Base-by-base conservation (phyloP, 345 rosid species). In the Eucalyptus marginata region DNA sequence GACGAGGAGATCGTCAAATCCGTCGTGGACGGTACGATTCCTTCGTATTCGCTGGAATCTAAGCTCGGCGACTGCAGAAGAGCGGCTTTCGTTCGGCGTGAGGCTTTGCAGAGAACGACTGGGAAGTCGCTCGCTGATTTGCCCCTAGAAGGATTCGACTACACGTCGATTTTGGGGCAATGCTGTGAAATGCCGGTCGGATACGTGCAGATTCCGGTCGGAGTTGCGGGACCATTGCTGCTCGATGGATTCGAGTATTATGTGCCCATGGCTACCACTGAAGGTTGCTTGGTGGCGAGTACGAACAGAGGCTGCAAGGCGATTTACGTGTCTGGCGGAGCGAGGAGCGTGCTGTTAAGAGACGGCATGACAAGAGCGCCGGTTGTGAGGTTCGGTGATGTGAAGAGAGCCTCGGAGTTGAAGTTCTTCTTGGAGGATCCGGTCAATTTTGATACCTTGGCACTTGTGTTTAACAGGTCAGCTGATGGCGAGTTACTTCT, bases 121-220 rank as follows among this genome's bases (percentile, higher is more conserved):
- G 98, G 98, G 87, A 93, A 94, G 89, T 94, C 98, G 33, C 62
- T 97, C 3, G 91, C 93, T 71, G 98, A 96, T 11, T 85, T 97
- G 58, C 99, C 99, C 16, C 22, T 94, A 47, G 96, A 96, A 33
- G 99, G 98, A 17, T 95, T 97, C 71, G 96, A 95, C 90, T 97
- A 96, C 90, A 92, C 89, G 18, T 93, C 97, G 5, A 94, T 97
- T 33, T 90, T 97, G 88, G 98, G 97, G 22, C 98, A 94, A 92
- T 97, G 99, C 91, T 97, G 99, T 49, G 99, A 97, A 93, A 95
- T 96, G 98, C 99, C 98, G 13, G 94, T 97, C 1, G 99, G 99
- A 1, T 96, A 95, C 79, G 93, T 97, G 83, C 99, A 96, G 95
- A 94, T 97, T 79, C 99, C 98, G 2, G 98, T 97, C 52, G 98